Percentiles rank a stretch among this genome's conserved stretches.
phyloP scores from a whole-genome alignment of 495 filamentous ascomycete species.

The Neurospora africana region DNA sequence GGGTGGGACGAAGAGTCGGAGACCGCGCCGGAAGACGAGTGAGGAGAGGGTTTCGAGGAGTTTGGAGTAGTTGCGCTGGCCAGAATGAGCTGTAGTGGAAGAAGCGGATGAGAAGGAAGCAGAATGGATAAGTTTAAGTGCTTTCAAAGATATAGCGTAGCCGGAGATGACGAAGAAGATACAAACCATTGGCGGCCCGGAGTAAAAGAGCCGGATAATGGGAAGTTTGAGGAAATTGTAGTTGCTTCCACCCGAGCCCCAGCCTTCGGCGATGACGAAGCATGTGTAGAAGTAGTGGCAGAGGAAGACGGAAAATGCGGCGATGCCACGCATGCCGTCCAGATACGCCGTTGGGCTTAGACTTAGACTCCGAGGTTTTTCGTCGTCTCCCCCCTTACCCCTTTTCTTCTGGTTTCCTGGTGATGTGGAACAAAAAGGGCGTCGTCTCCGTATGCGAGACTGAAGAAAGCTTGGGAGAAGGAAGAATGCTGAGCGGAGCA shows the following conservation, averaged over 20 bases:
- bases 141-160: slow-evolving; percentile 56
- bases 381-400: slow-evolving; percentile 2
- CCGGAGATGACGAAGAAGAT: slow-evolving; percentile 72
- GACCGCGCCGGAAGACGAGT: slow-evolving; percentile 53
- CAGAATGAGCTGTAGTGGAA: slow-evolving; percentile 20
- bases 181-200: slow-evolving; percentile 60
- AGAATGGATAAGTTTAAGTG: slow-evolving; percentile 44
- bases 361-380: slow-evolving; percentile 13
- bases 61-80: slow-evolving; percentile 6
- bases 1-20: slow-evolving; percentile 58
- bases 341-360: slow-evolving; percentile 42
- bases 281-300: slow-evolving; percentile 39
- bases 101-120: background rate
- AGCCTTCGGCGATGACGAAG: slow-evolving; percentile 35
- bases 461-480: slow-evolving; percentile 32
- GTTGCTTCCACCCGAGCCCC: slow-evolving; percentile 20
- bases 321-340: slow-evolving; percentile 48
- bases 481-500: slow-evolving; percentile 20
- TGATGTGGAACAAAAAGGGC: background rate
- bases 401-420: background rate
- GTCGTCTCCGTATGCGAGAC: slow-evolving; percentile 3
- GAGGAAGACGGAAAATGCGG: slow-evolving; percentile 48
- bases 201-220: slow-evolving; percentile 54
- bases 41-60: slow-evolving; percentile 40
- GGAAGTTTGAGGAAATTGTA: slow-evolving; percentile 49